Conservation (phyloP, 441 rosid species). For the Arabidopsis hybrid region DNA sequence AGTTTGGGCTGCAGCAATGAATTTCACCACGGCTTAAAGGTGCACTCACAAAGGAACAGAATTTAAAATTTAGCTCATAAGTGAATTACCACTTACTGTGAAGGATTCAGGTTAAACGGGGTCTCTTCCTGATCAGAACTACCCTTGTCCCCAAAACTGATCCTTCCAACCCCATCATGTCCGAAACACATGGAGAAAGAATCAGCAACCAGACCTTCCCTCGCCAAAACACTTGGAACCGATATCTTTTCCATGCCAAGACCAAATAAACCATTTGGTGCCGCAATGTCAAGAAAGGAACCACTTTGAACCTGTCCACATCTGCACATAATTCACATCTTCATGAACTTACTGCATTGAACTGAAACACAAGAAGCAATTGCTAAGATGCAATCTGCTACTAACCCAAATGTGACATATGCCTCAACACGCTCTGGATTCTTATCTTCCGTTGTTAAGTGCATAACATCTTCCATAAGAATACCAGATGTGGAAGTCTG, state of each 20-base stretch:
- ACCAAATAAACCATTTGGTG: constrained; percentile 72
- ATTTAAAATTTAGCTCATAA: constrained; percentile 32
- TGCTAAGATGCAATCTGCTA: constrained; percentile 19
- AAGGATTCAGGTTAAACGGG: constrained; percentile 61
- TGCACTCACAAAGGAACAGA: background rate
- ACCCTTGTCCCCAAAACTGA: constrained; percentile 74
- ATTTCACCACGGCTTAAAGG: constrained; percentile 2
- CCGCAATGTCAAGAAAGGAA: constrained; percentile 77
- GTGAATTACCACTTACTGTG: constrained; percentile 62
- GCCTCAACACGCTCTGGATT: constrained; percentile 61
- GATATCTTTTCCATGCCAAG: constrained; percentile 78
- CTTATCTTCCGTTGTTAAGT: constrained; percentile 61
- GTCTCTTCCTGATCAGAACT: constrained; percentile 72
- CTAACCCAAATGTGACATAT: constrained; percentile 81
- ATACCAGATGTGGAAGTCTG: constrained; percentile 87
- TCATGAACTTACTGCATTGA: constrained; percentile 41
- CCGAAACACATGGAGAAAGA: constrained; percentile 81
- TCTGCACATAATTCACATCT: constrained; percentile 56
- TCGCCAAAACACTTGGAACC: constrained; percentile 70
- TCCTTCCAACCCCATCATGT: constrained; percentile 67
- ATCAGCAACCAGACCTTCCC: constrained; percentile 61
- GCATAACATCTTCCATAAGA: constrained; percentile 84
- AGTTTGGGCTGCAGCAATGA: constrained; percentile 63
- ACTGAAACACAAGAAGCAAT: constrained; percentile 10
- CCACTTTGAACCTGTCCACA: constrained; percentile 82